These are phyloP conservation scores for Syzygium jambos DNA, from an alignment of 345 rosid species.

Conservation along the genomic window DNA sequence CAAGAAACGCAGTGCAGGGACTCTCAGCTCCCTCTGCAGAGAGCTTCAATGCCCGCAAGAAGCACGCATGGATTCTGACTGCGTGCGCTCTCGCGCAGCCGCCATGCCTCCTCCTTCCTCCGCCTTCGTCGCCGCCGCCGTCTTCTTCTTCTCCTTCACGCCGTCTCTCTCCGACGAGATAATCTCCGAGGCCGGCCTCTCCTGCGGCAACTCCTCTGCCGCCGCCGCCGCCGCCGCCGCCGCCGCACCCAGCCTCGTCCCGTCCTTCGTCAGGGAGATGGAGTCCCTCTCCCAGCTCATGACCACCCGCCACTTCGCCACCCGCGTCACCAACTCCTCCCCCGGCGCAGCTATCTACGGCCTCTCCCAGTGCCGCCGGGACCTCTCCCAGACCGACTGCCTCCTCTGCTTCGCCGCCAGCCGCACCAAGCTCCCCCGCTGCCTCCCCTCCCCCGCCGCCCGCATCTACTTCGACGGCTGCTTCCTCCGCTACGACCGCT, in stretches of 20 bases:
- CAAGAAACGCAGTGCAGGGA: neutral
- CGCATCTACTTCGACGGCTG: conserved; percentile 56
- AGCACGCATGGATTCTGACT: neutral
- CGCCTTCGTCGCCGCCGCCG: neutral
- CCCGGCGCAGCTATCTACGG: conserved; percentile 16
- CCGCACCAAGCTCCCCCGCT: conserved; percentile 14
- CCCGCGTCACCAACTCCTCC: neutral
- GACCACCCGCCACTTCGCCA: neutral
- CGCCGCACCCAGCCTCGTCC: neutral
- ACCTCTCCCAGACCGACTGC: conserved; percentile 34
- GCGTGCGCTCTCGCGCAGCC: neutral
- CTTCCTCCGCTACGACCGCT: conserved; percentile 48
- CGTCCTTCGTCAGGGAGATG: conserved; percentile 9
- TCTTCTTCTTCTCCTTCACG: neutral
- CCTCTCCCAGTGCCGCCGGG: conserved; percentile 36
- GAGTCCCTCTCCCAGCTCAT: neutral
- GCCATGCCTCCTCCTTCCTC: neutral
- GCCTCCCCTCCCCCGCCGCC: conserved; percentile 27
- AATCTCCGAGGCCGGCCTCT: conserved; percentile 3
- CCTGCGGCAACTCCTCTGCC: neutral
- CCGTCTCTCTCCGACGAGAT: neutral
- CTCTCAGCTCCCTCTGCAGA: too few relatives aligned
- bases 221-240: neutral
- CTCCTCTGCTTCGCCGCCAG: conserved; percentile 28
- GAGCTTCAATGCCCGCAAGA: neutral